These are phyloP conservation scores for Stephania yunnanensis DNA, from an alignment of 164 flowering plant genomes.

Conservation along the genomic window DNA sequence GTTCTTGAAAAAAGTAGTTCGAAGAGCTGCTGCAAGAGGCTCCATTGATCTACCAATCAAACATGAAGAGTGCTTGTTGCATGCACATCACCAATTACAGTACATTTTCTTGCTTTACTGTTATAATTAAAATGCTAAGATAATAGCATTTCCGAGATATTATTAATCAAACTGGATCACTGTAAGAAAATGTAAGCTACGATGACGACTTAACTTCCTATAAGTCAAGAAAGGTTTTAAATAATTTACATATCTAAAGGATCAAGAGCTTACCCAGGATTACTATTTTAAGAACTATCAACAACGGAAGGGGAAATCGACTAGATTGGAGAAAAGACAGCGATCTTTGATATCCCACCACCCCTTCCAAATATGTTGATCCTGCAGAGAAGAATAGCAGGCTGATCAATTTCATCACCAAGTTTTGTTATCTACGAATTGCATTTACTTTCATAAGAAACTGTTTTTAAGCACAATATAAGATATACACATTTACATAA, in stretches of 20 bases:
- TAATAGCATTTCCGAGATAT: too few relatives aligned
- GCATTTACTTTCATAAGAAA: neutral
- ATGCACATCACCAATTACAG: too few relatives aligned
- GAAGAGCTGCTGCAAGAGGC: too few relatives aligned
- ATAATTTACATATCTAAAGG: neutral
- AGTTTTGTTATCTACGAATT: neutral
- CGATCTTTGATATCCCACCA: slow-evolving; percentile 11
- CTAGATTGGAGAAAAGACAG: slow-evolving; percentile 10
- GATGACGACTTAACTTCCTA: neutral
- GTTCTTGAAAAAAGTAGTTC: too few relatives aligned
- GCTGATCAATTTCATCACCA: neutral
- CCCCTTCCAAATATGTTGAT: slow-evolving; percentile 10
- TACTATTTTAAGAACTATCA: slow-evolving; percentile 14
- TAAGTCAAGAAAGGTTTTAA: neutral
- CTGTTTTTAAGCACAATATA: neutral
- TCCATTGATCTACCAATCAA: too few relatives aligned
- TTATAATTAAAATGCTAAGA: too few relatives aligned
- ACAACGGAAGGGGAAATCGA: slow-evolving; percentile 9
- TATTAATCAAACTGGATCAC: neutral
- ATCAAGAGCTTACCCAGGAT: slow-evolving; percentile 16
- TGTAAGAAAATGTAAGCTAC: neutral
- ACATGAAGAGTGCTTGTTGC: too few relatives aligned
- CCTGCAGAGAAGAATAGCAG: slow-evolving; percentile 10
- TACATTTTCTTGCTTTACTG: too few relatives aligned
- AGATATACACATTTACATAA: neutral